Evolutionary conservation across 2,329 filamentous ascomycete genomes (phyloP).

Genomic region (Rutstroemia sp.): DNA sequence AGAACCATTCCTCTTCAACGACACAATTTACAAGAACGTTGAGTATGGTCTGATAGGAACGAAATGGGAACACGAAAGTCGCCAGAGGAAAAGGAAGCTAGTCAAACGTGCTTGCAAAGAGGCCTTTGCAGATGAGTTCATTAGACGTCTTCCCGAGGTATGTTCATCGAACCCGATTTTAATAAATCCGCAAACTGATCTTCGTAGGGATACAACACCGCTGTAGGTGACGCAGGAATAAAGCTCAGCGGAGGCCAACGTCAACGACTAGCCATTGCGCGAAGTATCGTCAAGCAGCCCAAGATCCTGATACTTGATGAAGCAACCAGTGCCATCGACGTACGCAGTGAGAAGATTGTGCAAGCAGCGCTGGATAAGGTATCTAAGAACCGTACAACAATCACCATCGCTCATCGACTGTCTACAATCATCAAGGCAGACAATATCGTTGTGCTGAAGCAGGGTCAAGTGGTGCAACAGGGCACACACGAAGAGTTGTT

Average conservation of each 20-base stretch:
- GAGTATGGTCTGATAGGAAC: constrained; percentile 19
- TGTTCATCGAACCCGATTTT: neutral
- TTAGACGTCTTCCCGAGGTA: constrained; percentile 41
- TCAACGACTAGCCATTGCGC: constrained; percentile 65
- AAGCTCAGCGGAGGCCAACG: constrained; percentile 76
- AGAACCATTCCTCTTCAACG: constrained; percentile 45
- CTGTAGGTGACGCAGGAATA: constrained; percentile 67
- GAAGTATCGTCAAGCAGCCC: constrained; percentile 45
- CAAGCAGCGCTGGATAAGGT: constrained; percentile 79
- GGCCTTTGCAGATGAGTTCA: constrained; percentile 50
- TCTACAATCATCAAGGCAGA: constrained; percentile 88
- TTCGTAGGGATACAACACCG: constrained; percentile 55
- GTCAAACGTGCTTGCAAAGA: constrained; percentile 41
- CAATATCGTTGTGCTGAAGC: constrained; percentile 72
- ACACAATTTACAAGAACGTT: constrained; percentile 33
- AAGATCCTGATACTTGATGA: constrained; percentile 53
- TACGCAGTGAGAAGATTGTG: constrained; percentile 84
- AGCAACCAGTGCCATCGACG: constrained; percentile 62
- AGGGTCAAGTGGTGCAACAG: constrained; percentile 65
- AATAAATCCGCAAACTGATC: neutral
- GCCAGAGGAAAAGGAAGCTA: constrained; percentile 13
- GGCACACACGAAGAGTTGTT: constrained; percentile 69
- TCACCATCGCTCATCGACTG: constrained; percentile 86
- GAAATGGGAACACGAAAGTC: constrained; percentile 12
- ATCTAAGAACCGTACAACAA: constrained; percentile 74